phyloP scores from a whole-genome alignment of 441 rosid genomes.

The Mallotus japonicus region DNA sequence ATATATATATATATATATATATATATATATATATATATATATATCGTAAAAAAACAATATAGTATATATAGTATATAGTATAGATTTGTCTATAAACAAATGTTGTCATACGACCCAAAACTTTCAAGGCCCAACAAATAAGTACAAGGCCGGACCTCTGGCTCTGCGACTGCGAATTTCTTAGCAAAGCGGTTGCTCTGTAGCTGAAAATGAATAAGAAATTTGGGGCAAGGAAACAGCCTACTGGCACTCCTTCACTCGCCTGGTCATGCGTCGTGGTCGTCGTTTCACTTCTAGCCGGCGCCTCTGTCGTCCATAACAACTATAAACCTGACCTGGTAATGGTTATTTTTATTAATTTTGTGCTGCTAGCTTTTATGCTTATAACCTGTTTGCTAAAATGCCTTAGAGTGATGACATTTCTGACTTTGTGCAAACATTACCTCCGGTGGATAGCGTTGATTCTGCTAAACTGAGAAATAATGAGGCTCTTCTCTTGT shows the following conservation, averaged over 20 bases:
- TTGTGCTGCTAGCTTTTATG: neutral
- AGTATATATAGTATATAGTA: too few species aligned
- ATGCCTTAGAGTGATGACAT: neutral
- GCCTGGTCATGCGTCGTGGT: constrained; percentile 56
- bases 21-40: too few species aligned
- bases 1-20: too few species aligned
- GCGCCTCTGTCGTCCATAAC: constrained; percentile 72
- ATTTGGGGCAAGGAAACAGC: constrained; percentile 51
- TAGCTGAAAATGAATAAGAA: constrained; percentile 35
- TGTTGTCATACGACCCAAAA: too few species aligned
- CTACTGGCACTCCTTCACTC: constrained; percentile 69
- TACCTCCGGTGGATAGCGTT: constrained; percentile 46
- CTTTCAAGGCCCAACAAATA: too few species aligned
- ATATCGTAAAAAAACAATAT: too few species aligned
- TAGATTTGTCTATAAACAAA: too few species aligned
- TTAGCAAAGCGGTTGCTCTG: neutral
- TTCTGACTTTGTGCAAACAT: constrained; percentile 32
- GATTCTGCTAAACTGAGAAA: constrained; percentile 27
- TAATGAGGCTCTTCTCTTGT: neutral
- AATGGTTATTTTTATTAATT: neutral
- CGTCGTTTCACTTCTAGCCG: constrained; percentile 58
- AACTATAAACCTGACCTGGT: constrained; percentile 61
- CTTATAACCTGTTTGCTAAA: constrained; percentile 19
- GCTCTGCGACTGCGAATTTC: too few species aligned
- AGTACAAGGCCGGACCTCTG: too few species aligned